Percentiles rank a stretch among this genome's conserved stretches.
Conservation (phyloP, 1,139 yeast species). For the Scheffersomyces illinoinensis region DNA sequence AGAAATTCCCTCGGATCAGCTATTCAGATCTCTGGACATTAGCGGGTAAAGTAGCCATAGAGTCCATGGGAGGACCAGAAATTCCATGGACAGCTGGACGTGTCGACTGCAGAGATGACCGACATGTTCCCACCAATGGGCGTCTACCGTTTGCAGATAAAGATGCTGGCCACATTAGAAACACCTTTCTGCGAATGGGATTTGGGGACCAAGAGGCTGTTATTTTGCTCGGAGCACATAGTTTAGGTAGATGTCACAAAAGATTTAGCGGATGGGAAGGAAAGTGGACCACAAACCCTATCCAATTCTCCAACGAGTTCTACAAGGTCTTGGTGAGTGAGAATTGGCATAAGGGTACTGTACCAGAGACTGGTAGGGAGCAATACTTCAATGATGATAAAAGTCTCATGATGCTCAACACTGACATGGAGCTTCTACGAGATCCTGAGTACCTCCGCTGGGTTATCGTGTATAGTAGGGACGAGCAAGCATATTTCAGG, state of each 20-base stretch:
- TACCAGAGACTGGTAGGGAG: slow-evolving; percentile 41
- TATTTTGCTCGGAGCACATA: slow-evolving; percentile 64
- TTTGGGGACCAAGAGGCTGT: slow-evolving; percentile 65
- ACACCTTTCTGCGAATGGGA: slow-evolving; percentile 59
- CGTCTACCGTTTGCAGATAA: slow-evolving; percentile 59
- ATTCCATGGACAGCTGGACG: slow-evolving; percentile 64
- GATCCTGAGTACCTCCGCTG: slow-evolving; percentile 51
- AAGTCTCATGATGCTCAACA: slow-evolving; percentile 64
- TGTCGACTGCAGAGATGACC: slow-evolving; percentile 52
- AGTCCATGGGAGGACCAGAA: slow-evolving; percentile 61
- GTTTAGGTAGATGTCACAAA: slow-evolving; percentile 64
- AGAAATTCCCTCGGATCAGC: slow-evolving; percentile 56
- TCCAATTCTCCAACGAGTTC: slow-evolving; percentile 38
- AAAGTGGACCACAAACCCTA: slow-evolving; percentile 39
- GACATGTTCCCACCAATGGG: slow-evolving; percentile 61
- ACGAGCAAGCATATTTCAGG: slow-evolving; percentile 48
- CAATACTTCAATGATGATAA: slow-evolving; percentile 38
- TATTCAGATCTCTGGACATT: slow-evolving; percentile 70
- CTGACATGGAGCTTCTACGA: slow-evolving; percentile 56
- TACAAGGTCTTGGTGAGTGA: slow-evolving; percentile 31
- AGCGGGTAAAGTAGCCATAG: slow-evolving; percentile 62
- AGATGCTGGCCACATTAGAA: slow-evolving; percentile 54
- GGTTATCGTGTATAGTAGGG: slow-evolving; percentile 57
- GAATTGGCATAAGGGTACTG: slow-evolving; percentile 31
- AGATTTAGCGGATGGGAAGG: slow-evolving; percentile 49